A percentile compares a stretch with the other conserved stretches of the same genome.
phyloP scores from a whole-genome alignment of 768 basidiomycete genomes.

The Trametes cingulata region DNA sequence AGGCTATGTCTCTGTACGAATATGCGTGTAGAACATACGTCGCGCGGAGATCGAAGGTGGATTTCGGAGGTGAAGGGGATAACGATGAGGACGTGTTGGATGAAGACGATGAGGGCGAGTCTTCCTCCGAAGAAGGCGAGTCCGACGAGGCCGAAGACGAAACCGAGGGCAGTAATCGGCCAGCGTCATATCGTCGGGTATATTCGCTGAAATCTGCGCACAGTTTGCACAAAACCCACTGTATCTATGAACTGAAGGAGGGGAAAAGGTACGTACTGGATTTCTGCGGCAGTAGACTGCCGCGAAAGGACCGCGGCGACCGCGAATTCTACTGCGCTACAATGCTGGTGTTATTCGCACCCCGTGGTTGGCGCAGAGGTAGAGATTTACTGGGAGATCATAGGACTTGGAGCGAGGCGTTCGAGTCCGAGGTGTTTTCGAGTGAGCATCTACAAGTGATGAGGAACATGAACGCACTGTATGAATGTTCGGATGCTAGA shows the following conservation, averaged over 20 bases:
- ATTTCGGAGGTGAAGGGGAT: background rate
- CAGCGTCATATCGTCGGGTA: background rate
- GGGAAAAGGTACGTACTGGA: conserved; percentile 26
- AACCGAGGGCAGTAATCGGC: no score
- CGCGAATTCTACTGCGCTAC: conserved; percentile 17
- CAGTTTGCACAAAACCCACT: background rate
- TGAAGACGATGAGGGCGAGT: no score
- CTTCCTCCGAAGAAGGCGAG: no score
- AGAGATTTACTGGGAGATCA: background rate
- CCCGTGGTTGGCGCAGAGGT: background rate
- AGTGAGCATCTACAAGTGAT: conserved; percentile 12
- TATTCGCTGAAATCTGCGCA: background rate
- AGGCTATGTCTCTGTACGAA: conserved; percentile 25
- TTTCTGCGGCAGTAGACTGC: conserved; percentile 31
- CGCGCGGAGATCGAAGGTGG: background rate
- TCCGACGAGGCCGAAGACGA: no score
- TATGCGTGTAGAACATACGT: background rate
- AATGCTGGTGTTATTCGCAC: conserved; percentile 20
- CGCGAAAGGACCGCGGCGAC: conserved; percentile 28
- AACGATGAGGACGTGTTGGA: background rate
- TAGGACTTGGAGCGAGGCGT: background rate
- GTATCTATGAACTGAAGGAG: background rate
- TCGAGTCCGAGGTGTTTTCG: background rate
- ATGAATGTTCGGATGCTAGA: conserved; percentile 37
- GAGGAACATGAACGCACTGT: conserved; percentile 34